Base-by-base conservation (phyloP, 2,329 filamentous ascomycete genomes). In the Rosellinia necatrix region DNA sequence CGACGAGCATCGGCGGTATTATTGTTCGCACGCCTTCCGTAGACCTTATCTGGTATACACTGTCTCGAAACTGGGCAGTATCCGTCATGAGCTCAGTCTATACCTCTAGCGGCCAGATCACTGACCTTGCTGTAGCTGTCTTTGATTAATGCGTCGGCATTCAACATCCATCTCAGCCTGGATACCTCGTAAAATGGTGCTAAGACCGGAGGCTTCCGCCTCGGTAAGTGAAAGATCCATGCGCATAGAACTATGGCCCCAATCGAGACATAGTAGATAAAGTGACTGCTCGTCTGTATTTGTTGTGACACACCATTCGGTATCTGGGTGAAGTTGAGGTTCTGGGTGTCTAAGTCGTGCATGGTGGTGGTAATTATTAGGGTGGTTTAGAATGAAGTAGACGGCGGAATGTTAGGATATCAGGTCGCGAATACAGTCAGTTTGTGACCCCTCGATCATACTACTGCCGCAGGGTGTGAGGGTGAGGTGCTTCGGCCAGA, bases 121-220 rank as follows among this genome's bases (percentile, higher is more conserved):
- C 61, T 21, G 15, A 80, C 78, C 72, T 79, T 78, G 60, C 66
- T 67, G 56, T 81, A 81, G 63, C 79, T 81, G 40, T 81, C 76
- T 49, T 72, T 73, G 13, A 81, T 73, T 29, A 80, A 65, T 1
- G 65, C 68, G 64, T 81, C 79, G 22, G 79, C 79, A 54, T 74
- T 73, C 49, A 81, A 80, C 61, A 81, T 78, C 79, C 79, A 81
- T 66, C 76, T 80, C 47, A 72, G 70, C 62, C 76, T 77, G 6
- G 76, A 72, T 0, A 78, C 78, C 59, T 78, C 76, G 66, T 79
- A 81, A 44, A 77, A 76, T 0, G 79, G 79, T 3, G 74, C 70
- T 9, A 74, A 69, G 3, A 78, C 69, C 24, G 65, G 49, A 9
- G 63, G 60, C 30, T 64, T 63, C 41, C 61, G 40, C 34, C 72